phyloP scores from a whole-genome alignment of 2,329 filamentous ascomycete genomes.

The Diaporthe destruens region DNA sequence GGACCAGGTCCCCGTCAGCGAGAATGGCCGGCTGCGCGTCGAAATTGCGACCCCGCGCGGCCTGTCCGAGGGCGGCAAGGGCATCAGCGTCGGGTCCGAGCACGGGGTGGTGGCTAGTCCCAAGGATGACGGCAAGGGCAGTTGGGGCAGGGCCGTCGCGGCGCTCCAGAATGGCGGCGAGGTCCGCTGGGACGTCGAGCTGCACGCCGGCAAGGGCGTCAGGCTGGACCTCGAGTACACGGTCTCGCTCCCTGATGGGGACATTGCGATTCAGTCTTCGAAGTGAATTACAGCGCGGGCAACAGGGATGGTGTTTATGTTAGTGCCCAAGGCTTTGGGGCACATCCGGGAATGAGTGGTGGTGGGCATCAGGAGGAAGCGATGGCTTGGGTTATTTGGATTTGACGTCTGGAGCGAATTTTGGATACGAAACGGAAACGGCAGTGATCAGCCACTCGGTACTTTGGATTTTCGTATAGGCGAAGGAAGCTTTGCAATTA shows the following conservation, averaged over 20 bases:
- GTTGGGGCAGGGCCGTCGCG: conserved; percentile 68
- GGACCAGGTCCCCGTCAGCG: conserved; percentile 72
- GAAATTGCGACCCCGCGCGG: conserved; percentile 63
- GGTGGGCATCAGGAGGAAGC: background rate
- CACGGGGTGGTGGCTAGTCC: conserved; percentile 40
- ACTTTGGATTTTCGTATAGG: background rate
- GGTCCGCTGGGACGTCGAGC: conserved; percentile 68
- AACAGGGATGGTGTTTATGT: no score
- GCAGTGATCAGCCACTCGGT: background rate
- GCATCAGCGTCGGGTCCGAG: conserved; percentile 53
- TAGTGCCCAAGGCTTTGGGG: background rate
- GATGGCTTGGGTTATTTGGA: background rate
- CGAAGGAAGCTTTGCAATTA: background rate
- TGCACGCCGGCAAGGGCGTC: conserved; percentile 69
- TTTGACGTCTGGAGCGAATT: background rate
- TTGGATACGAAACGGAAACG: background rate
- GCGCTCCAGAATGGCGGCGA: conserved; percentile 69
- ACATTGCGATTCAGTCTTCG: conserved; percentile 51
- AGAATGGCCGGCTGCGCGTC: conserved; percentile 69
- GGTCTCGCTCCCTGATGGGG: conserved; percentile 66
- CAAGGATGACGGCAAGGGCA: conserved; percentile 52
- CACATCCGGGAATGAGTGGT: background rate
- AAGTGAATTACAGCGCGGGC: no score
- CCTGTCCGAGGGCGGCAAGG: conserved; percentile 55
- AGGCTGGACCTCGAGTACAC: conserved; percentile 73